phyloP scores from a whole-genome alignment of 345 rosid species.

The Trapa incisa region DNA sequence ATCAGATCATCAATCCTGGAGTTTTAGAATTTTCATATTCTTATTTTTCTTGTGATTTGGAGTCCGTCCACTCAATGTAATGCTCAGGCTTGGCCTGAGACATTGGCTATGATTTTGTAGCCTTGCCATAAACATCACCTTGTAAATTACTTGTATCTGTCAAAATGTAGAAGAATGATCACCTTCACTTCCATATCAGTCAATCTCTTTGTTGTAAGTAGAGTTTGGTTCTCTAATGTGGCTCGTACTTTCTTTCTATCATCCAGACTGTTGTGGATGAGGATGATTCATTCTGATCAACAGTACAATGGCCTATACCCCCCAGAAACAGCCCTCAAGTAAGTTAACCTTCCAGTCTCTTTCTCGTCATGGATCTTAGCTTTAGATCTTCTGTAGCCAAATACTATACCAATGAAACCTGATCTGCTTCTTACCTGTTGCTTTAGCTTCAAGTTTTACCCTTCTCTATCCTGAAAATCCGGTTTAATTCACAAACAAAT shows the following conservation, averaged over 20 bases:
- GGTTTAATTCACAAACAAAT: no score
- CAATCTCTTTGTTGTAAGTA: neutral
- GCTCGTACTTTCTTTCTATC: conserved; percentile 21
- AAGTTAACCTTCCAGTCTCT: no score
- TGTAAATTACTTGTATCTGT: no score
- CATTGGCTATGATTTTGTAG: neutral
- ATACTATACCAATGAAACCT: no score
- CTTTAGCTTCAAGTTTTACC: no score
- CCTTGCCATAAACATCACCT: neutral
- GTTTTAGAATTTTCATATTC: conserved; percentile 21
- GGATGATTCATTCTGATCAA: conserved; percentile 15
- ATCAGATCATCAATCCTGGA: conserved; percentile 25
- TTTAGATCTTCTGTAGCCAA: no score
- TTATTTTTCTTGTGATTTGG: neutral
- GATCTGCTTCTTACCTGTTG: no score
- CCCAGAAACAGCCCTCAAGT: neutral
- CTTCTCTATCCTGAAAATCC: no score
- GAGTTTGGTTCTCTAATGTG: conserved; percentile 3
- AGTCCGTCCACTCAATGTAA: neutral
- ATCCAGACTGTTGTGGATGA: conserved; percentile 22
- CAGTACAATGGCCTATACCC: neutral
- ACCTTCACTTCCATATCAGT: no score
- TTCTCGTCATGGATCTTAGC: no score
- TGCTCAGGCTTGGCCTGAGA: neutral
- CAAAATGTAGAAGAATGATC: no score